phyloP scores from a whole-genome alignment of 148 eudicot species.

The Chenopodium berlandieri region DNA sequence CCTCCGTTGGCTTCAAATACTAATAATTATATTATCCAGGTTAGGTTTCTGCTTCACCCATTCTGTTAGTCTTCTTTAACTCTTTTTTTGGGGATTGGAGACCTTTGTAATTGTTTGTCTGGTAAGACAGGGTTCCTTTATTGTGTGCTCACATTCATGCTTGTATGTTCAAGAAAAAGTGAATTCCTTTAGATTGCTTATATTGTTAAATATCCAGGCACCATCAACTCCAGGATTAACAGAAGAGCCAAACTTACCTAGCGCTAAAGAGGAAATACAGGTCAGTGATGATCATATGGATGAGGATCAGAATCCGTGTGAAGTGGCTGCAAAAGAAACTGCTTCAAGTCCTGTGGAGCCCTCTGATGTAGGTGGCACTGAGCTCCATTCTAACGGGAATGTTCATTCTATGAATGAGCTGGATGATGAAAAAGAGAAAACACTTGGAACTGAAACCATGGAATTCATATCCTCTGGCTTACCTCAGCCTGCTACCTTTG shows the following conservation, averaged over 20 bases:
- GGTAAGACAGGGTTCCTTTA: background rate
- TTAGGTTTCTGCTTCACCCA: slow-evolving; percentile 17
- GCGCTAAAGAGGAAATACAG: slow-evolving; percentile 48
- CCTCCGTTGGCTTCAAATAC: slow-evolving; percentile 34
- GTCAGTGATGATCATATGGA: slow-evolving; percentile 73
- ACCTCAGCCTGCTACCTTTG: slow-evolving; percentile 18
- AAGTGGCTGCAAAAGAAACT: slow-evolving; percentile 39
- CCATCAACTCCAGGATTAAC: slow-evolving; percentile 81
- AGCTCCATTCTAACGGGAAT: slow-evolving; percentile 29
- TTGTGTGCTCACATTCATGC: background rate
- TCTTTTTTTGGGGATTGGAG: slow-evolving; percentile 14
- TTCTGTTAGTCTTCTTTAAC: slow-evolving; percentile 1
- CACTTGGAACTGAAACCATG: slow-evolving; percentile 20
- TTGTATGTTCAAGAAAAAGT: background rate
- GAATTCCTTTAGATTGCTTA: slow-evolving; percentile 10
- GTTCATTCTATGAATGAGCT: slow-evolving; percentile 27
- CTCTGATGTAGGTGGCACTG: slow-evolving; percentile 22
- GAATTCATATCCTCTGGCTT: slow-evolving; percentile 22
- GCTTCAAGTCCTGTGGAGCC: slow-evolving; percentile 31
- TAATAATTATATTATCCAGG: slow-evolving; percentile 36
- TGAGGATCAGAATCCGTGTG: slow-evolving; percentile 49
- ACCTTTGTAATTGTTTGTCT: background rate
- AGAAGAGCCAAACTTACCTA: slow-evolving; percentile 76
- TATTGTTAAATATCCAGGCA: slow-evolving; percentile 57
- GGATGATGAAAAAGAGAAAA: slow-evolving; percentile 25